A percentile compares a stretch with the other conserved stretches of the same genome.
These are phyloP conservation scores for Pueraria montana DNA, from an alignment of 306 rosid genomes.

Conservation along the genomic window DNA sequence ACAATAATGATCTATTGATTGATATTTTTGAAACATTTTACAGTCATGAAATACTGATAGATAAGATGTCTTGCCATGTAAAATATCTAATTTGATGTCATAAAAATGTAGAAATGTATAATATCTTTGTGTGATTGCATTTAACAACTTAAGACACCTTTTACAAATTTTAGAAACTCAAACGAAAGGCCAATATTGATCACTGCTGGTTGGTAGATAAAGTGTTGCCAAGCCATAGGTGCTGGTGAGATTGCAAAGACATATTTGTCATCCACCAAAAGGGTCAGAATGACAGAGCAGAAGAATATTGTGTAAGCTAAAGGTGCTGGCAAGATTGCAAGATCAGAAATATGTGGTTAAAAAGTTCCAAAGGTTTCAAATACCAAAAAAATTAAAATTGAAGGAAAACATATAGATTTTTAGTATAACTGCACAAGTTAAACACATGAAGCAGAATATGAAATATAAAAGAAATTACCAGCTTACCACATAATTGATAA, in stretches of 20 bases:
- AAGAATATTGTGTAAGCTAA: neutral
- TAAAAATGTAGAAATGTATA: neutral
- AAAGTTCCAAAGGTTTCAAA: neutral
- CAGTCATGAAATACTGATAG: neutral
- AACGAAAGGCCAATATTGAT: neutral
- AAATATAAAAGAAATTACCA: neutral
- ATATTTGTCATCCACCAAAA: neutral
- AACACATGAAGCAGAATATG: neutral
- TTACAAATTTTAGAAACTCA: neutral
- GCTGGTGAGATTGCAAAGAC: neutral
- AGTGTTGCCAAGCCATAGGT: neutral
- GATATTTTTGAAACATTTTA: neutral
- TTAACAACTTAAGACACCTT: neutral
- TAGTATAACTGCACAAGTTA: neutral
- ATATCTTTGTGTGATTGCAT: neutral
- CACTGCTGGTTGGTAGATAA: too few species aligned
- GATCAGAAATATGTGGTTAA: neutral
- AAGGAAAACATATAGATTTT: neutral
- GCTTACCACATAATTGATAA: neutral
- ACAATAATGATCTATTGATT: neutral
- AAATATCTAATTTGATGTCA: neutral
- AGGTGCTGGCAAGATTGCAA: neutral
- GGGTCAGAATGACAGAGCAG: neutral
- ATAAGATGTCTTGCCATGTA: neutral
- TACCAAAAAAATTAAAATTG: neutral